phyloP scores from a whole-genome alignment of 495 filamentous ascomycete species.

The Corynascus novoguineensis region DNA sequence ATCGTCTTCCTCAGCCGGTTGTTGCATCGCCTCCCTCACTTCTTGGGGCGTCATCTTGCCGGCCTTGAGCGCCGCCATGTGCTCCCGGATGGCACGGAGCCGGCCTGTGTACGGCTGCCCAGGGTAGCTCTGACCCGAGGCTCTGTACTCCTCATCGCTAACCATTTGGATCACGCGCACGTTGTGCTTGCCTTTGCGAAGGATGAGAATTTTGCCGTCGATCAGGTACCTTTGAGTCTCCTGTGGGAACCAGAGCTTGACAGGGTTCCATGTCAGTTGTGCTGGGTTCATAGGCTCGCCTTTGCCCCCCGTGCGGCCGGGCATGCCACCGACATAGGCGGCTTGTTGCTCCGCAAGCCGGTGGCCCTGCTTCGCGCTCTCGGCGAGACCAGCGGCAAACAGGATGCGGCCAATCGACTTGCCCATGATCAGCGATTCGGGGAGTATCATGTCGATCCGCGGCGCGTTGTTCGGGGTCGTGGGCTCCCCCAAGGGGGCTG shows the following conservation, averaged over 20 bases:
- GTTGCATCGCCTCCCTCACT: constrained; percentile 20
- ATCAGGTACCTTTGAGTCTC: constrained; percentile 59
- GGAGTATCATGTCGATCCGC: constrained; percentile 55
- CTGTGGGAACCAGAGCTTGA: constrained; percentile 51
- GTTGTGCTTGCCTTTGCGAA: constrained; percentile 77
- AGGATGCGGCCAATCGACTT: constrained; percentile 60
- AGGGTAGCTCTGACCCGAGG: constrained; percentile 39
- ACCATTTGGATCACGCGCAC: constrained; percentile 67
- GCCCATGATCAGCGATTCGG: constrained; percentile 55
- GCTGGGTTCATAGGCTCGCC: constrained; percentile 46
- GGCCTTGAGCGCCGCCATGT: constrained; percentile 19
- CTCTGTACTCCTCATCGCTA: constrained; percentile 59
- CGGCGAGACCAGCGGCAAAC: constrained; percentile 60
- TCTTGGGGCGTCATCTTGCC: constrained; percentile 8
- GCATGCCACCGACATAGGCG: constrained; percentile 59
- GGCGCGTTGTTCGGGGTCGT: constrained; percentile 48
- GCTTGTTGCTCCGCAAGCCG: constrained; percentile 54
- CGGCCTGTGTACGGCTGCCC: constrained; percentile 39
- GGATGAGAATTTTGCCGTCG: constrained; percentile 56
- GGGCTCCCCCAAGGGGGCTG: constrained; percentile 20
- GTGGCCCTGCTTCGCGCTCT: constrained; percentile 60
- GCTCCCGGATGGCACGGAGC: constrained; percentile 28
- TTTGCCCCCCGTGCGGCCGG: constrained; percentile 33
- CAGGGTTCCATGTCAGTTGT: constrained; percentile 55
- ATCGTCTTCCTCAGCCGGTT: constrained; percentile 40